Evolutionary conservation across 768 basidiomycete genomes (phyloP), one percentile per base, ranked within the genome.

Genomic region (Pholiota conissans): DNA sequence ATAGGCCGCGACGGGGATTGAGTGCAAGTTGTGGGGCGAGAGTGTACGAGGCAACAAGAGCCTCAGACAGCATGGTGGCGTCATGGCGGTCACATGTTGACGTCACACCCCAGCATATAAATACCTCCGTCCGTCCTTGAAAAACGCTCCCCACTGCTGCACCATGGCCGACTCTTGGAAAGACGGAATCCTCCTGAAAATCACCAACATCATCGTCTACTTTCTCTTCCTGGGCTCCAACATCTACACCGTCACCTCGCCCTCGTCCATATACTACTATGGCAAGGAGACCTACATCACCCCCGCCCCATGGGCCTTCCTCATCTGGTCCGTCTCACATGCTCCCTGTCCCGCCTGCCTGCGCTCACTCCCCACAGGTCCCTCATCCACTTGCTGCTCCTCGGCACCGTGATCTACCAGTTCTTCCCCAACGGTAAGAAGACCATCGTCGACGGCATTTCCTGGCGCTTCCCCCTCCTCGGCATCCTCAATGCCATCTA

Each of bases 221-320:
- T 81, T 93, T 67, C 69, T 90, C 58, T 93, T 95, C 74, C 78
- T 96, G n/a, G 94, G 91, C 29, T 90, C 89, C 35, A 96, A 96
- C 73, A 80, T 95, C 56, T 95, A 93, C 79, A 89, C 87, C 52
- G 82, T 94, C 59, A 86, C 92, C 5, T 82, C 84, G 2, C 91
- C 91, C 0, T 80, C 82, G 39, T 85, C 83, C 61, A 79, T 85
- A 50, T 92, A 93, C 74, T 84, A 79, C 68, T 72, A 77, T 61
- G 86, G 84, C 45, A 93, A 93, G 70, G 87, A 90, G 64, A 97
- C 95, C 0, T 98, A 95, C 73, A 77, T 98, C 57, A 97, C 95
- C 1, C 96, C 96, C n/a, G 91, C 93, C 24, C 85, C 88, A 26
- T 97, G 91, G 85, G 89, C 91, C 1, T 96, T 94, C 78, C 82